phyloP scores from a whole-genome alignment of 2,329 filamentous ascomycete species.

The Trichoderma koningiopsis region DNA sequence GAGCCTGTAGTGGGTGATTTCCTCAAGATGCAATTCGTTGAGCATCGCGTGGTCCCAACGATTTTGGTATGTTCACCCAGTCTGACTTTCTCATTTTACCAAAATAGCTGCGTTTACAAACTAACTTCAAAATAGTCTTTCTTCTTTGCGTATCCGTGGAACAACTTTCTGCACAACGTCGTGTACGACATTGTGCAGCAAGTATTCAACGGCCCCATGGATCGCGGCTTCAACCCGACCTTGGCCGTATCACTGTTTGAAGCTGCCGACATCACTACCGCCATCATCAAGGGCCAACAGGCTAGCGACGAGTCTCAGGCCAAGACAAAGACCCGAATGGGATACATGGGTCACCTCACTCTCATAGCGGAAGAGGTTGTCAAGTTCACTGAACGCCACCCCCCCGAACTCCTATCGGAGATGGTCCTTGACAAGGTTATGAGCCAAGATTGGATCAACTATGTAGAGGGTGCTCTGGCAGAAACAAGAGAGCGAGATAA shows the following conservation, averaged over 20 bases:
- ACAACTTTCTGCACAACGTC: constrained; percentile 98
- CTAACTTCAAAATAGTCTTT: constrained; percentile 65
- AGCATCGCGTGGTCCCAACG: constrained; percentile 90
- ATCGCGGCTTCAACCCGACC: constrained; percentile 87
- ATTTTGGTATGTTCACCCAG: constrained; percentile 70
- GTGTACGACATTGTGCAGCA: constrained; percentile 99
- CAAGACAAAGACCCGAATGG: constrained; percentile 84
- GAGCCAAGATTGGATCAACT: constrained; percentile 88
- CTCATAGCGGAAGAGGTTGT: constrained; percentile 97
- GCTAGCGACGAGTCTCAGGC: constrained; percentile 84
- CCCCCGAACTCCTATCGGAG: constrained; percentile 82
- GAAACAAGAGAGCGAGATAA: constrained; percentile 96
- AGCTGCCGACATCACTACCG: constrained; percentile 82
- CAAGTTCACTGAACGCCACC: constrained; percentile 94
- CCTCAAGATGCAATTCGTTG: constrained; percentile 94
- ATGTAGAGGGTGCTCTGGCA: constrained; percentile 88
- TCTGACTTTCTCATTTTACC: not conserved
- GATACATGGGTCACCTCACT: constrained; percentile 98
- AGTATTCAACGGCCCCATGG: constrained; percentile 98
- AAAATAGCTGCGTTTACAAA: not conserved
- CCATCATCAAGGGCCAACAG: constrained; percentile 88
- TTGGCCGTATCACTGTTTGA: constrained; percentile 93
- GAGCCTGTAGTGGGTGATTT: constrained; percentile 89
- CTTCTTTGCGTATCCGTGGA: constrained; percentile 99
- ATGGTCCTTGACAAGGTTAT: constrained; percentile 85